Evolutionary conservation across 2,329 filamentous ascomycete genomes (phyloP).

Genomic region (Aspergillus sp.): DNA sequence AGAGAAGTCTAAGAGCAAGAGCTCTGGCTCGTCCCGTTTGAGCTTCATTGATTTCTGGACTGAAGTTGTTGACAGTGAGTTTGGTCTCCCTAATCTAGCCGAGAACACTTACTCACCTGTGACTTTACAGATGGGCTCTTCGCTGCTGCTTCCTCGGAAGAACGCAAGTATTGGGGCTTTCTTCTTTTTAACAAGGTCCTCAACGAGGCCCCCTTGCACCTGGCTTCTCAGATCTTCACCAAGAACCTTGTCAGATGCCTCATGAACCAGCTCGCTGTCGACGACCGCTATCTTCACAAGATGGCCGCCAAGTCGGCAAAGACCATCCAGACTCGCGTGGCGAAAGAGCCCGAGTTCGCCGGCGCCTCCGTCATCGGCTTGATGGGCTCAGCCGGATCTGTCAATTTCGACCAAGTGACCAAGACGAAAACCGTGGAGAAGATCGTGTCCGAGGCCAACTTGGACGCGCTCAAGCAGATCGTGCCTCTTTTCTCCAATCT

Average conservation of each 20-base stretch:
- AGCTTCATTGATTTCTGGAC: constrained; percentile 78
- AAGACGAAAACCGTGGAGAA: constrained; percentile 82
- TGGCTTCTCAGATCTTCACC: constrained; percentile 68
- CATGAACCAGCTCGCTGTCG: constrained; percentile 76
- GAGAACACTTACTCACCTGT: constrained; percentile 21
- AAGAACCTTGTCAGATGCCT: constrained; percentile 79
- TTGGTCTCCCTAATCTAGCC: not conserved
- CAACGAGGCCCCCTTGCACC: constrained; percentile 47
- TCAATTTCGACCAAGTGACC: constrained; percentile 83
- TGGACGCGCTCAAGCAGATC: constrained; percentile 52
- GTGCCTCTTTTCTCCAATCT: constrained; percentile 52
- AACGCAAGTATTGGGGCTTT: constrained; percentile 90
- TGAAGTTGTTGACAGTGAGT: constrained; percentile 78
- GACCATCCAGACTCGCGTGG: constrained; percentile 64
- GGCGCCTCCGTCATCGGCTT: constrained; percentile 64
- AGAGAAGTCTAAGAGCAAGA: constrained; percentile 30
- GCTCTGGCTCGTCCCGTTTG: constrained; percentile 34
- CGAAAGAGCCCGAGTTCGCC: constrained; percentile 60
- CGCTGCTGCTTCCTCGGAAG: constrained; percentile 74
- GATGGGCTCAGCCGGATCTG: constrained; percentile 67
- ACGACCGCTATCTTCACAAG: constrained; percentile 76
- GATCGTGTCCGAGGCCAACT: constrained; percentile 62
- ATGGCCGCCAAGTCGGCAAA: constrained; percentile 76
- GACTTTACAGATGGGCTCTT: constrained; percentile 70
- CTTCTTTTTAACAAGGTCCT: constrained; percentile 79